These are phyloP conservation scores for Paramecium bursaria DNA, from an alignment of 73 alveolate genomes.

Conservation along the genomic window DNA sequence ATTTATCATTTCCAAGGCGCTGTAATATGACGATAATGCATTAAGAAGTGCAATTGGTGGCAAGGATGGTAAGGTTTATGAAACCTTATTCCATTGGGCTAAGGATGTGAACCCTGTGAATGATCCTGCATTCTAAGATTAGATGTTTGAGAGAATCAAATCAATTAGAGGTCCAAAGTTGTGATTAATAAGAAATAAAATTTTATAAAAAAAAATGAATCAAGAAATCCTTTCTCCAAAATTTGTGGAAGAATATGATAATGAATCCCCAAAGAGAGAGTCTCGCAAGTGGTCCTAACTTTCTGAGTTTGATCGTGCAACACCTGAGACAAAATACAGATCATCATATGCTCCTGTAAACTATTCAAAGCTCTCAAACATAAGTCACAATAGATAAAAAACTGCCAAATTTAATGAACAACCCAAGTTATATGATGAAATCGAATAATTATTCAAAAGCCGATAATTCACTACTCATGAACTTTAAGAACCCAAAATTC, in stretches of 20 bases:
- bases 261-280: slow-evolving; percentile 29
- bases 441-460: slow-evolving; percentile 8
- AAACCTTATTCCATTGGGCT: slow-evolving; percentile 68
- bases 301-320: slow-evolving; percentile 4
- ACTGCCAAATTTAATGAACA: slow-evolving; percentile 55
- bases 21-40: slow-evolving; percentile 58
- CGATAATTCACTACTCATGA: slow-evolving; percentile 12
- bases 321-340: slow-evolving; percentile 60
- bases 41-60: slow-evolving; percentile 67
- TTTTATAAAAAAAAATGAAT: too few relatives aligned
- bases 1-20: not conserved
- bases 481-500: slow-evolving; percentile 38
- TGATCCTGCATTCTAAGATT: slow-evolving; percentile 57
- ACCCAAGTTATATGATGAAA: slow-evolving; percentile 15
- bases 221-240: slow-evolving; percentile 44
- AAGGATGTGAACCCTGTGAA: slow-evolving; percentile 56
- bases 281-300: slow-evolving; percentile 19
- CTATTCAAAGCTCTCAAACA: not conserved
- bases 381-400: slow-evolving; percentile 6
- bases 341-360: slow-evolving; percentile 35
- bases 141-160: slow-evolving; percentile 38
- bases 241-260: slow-evolving; percentile 27
- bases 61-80: slow-evolving; percentile 65
- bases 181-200: too few relatives aligned
- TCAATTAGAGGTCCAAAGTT: slow-evolving; percentile 67